These are phyloP conservation scores for Tuber umbilicatum DNA, from an alignment of 495 filamentous ascomycete species.

Conservation along the genomic window DNA sequence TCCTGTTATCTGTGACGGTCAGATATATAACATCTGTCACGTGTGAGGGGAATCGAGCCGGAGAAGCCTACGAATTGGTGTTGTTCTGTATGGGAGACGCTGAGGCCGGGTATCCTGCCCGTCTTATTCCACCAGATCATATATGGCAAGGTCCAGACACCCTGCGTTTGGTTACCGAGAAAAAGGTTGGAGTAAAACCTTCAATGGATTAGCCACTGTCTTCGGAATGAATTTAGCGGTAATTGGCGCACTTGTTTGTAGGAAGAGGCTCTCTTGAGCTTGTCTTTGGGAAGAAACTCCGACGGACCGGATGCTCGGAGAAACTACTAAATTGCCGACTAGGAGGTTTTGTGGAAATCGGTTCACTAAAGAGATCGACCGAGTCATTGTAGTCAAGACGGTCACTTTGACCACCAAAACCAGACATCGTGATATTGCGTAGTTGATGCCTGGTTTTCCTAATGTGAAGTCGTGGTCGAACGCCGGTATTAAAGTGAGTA, in stretches of 20 bases:
- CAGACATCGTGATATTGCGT: not conserved
- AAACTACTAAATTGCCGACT: constrained; percentile 44
- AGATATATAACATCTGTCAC: constrained; percentile 3
- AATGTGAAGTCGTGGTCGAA: not conserved
- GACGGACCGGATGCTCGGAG: constrained; percentile 52
- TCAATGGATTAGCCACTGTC: constrained; percentile 54
- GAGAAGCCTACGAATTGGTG: constrained; percentile 25
- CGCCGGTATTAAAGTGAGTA: not conserved
- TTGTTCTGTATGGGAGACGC: constrained; percentile 29
- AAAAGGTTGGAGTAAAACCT: constrained; percentile 84
- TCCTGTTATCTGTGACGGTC: constrained; percentile 26
- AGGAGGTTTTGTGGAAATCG: constrained; percentile 57
- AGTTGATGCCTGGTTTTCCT: not conserved
- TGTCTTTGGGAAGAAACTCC: constrained; percentile 48
- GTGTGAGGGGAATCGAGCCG: not conserved
- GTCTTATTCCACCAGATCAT: constrained; percentile 58
- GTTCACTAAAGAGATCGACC: constrained; percentile 47
- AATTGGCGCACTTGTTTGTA: constrained; percentile 40
- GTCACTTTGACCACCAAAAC: not conserved
- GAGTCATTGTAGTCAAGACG: not conserved
- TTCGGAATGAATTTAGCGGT: constrained; percentile 47
- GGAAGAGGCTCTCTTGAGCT: constrained; percentile 46
- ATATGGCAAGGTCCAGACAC: constrained; percentile 81
- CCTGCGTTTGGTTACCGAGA: constrained; percentile 62
- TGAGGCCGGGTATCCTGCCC: constrained; percentile 14